phyloP scores from a whole-genome alignment of 441 rosid species.

The Syzygium syzygioides region DNA sequence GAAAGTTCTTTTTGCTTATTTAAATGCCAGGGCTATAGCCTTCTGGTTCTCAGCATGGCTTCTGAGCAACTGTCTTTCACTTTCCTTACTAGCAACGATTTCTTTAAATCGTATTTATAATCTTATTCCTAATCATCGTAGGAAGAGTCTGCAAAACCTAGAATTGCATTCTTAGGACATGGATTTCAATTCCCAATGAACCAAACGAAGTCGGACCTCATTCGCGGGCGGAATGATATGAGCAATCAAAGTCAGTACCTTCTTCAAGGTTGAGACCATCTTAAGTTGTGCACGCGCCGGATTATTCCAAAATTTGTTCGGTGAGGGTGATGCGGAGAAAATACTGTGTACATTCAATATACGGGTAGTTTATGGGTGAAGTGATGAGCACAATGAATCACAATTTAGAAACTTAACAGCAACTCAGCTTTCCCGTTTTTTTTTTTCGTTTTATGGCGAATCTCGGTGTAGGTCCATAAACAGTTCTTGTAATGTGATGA shows the following conservation, averaged over 20 bases:
- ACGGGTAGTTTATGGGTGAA: not conserved
- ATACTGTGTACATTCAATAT: not conserved
- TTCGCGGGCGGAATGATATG: not conserved
- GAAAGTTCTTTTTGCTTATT: not conserved
- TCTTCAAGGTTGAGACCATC: not conserved
- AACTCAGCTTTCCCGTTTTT: not conserved
- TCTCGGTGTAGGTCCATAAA: not conserved
- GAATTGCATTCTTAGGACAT: not conserved
- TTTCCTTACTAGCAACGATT: not conserved
- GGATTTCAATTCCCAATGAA: not conserved
- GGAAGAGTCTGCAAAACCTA: not conserved
- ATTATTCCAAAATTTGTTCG: not conserved
- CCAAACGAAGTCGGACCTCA: not conserved
- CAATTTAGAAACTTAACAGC: not conserved
- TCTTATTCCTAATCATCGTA: not conserved
- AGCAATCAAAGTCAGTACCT: not conserved
- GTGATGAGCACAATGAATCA: not conserved
- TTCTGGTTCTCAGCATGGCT: not conserved
- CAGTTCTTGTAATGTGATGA: not conserved
- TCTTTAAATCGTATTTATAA: not conserved
- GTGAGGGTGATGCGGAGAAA: not conserved
- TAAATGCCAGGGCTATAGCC: not conserved
- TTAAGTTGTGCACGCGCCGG: not conserved
- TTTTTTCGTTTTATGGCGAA: not conserved
- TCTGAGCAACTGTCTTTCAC: not conserved